phyloP scores from a whole-genome alignment of 2,329 filamentous ascomycete genomes.

The Paraphaeosphaeria sporulosa region DNA sequence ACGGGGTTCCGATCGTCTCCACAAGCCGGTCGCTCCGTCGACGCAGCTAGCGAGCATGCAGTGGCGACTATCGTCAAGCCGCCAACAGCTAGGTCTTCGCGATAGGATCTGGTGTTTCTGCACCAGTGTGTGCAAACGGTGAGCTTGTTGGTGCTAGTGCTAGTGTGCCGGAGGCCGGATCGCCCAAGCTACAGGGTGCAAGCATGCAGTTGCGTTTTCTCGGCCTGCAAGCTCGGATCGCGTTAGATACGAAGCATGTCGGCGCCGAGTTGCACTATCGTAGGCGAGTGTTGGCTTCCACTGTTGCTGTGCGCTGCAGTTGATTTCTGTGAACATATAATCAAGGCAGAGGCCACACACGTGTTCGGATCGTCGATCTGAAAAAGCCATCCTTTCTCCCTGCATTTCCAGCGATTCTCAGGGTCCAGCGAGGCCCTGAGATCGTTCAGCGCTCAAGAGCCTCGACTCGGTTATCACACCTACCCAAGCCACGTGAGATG shows the following conservation, averaged over 20 bases:
- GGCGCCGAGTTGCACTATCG: not conserved
- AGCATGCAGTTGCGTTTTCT: not conserved
- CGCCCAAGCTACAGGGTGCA: not conserved
- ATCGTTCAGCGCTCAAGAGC: not conserved
- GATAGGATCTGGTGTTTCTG: constrained; percentile 12
- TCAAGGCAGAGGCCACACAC: constrained; percentile 5
- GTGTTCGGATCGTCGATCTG: not conserved
- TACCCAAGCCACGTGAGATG: not conserved
- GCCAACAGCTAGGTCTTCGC: constrained; percentile 1
- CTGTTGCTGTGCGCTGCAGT: not conserved
- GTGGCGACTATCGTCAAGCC: constrained; percentile 12
- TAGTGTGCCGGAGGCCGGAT: constrained; percentile 2
- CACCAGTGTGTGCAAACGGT: not conserved
- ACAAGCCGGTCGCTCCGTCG: not conserved
- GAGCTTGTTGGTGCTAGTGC: constrained; percentile 4
- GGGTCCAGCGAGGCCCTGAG: constrained; percentile 9
- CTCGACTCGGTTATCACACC: not conserved
- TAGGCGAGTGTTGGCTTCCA: constrained; percentile 7
- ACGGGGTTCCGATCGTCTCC: constrained; percentile 1
- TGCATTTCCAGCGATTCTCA: not conserved
- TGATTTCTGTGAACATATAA: constrained; percentile 7
- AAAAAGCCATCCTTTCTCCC: not conserved
- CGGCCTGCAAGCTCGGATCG: not conserved
- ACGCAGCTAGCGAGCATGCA: not conserved
- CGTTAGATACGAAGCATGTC: not conserved